Percentiles rank a stretch among this genome's conserved stretches.
Conservation (phyloP, 2,329 filamentous ascomycete species). For the Phoma herbarum region DNA sequence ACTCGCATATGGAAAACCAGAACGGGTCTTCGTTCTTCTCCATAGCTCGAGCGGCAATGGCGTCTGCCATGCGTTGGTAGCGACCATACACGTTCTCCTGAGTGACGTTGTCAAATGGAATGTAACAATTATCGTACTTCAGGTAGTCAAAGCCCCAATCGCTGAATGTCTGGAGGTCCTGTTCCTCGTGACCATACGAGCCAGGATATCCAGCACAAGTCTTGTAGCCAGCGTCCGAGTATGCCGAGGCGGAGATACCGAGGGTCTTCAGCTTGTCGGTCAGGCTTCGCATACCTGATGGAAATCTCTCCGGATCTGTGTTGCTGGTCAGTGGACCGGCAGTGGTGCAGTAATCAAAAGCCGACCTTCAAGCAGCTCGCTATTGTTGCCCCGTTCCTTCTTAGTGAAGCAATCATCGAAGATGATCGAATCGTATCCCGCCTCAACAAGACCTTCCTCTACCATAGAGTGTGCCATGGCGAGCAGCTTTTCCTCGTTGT, state of each 20-base stretch:
- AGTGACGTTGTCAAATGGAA: slow-evolving; percentile 45
- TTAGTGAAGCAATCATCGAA: slow-evolving; percentile 23
- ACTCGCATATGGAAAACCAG: slow-evolving; percentile 42
- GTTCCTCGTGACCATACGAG: slow-evolving; percentile 55
- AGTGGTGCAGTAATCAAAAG: no score
- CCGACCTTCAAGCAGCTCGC: slow-evolving; percentile 14
- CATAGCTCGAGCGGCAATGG: slow-evolving; percentile 47
- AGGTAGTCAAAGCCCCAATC: slow-evolving; percentile 42
- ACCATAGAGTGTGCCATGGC: slow-evolving; percentile 17
- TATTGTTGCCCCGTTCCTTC: slow-evolving; percentile 16
- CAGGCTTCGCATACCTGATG: slow-evolving; percentile 18
- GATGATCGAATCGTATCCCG: slow-evolving; percentile 22
- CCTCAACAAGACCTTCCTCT: slow-evolving; percentile 19
- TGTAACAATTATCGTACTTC: slow-evolving; percentile 45
- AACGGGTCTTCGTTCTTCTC: slow-evolving; percentile 37
- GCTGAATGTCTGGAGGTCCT: slow-evolving; percentile 65
- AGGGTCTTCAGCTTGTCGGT: slow-evolving; percentile 16
- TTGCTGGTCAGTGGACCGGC: not conserved
- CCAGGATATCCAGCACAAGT: slow-evolving; percentile 66
- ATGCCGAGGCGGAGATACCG: slow-evolving; percentile 40
- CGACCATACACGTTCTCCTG: slow-evolving; percentile 38
- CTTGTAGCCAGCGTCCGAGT: slow-evolving; percentile 60
- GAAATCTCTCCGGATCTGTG: slow-evolving; percentile 16
- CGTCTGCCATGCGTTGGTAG: slow-evolving; percentile 50
- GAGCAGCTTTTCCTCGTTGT: slow-evolving; percentile 15